Percentiles rank a stretch among this genome's conserved stretches.
Evolutionary conservation across 805 yeast species (phyloP).

Genomic region (Millerozyma miso): DNA sequence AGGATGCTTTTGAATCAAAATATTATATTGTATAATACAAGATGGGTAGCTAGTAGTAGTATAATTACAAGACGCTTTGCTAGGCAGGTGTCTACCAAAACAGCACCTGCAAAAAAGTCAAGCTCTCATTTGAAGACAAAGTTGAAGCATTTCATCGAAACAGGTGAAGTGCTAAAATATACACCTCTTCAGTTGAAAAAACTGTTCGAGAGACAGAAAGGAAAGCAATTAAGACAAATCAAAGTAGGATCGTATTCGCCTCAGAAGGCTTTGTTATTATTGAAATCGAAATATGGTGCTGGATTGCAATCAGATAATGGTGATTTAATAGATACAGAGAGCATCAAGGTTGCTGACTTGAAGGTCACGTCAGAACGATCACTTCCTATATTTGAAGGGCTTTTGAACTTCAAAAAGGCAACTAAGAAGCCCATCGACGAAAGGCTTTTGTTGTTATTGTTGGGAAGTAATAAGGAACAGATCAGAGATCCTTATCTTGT

Average conservation of each 20-base stretch:
- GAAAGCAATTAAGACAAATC: neutral
- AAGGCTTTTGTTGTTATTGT: slow-evolving; percentile 46
- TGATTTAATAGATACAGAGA: slow-evolving; percentile 17
- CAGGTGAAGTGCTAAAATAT: slow-evolving; percentile 21
- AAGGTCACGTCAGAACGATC: slow-evolving; percentile 16
- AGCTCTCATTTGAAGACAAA: slow-evolving; percentile 11
- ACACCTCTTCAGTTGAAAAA: slow-evolving; percentile 14
- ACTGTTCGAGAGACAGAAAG: slow-evolving; percentile 4
- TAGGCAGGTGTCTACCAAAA: neutral
- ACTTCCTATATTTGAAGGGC: slow-evolving; percentile 23
- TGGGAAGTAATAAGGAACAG: slow-evolving; percentile 59
- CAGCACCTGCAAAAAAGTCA: neutral
- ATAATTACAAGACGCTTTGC: neutral
- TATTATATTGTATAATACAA: neutral
- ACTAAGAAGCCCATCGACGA: slow-evolving; percentile 33
- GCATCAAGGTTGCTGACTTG: slow-evolving; percentile 21
- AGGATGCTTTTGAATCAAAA: neutral
- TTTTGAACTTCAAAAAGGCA: slow-evolving; percentile 21
- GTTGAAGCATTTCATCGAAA: slow-evolving; percentile 23
- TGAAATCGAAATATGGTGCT: slow-evolving; percentile 28
- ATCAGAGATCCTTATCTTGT: slow-evolving; percentile 55
- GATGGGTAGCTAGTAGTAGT: neutral
- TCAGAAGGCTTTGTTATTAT: slow-evolving; percentile 22
- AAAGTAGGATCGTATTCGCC: slow-evolving; percentile 4
- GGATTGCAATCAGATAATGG: slow-evolving; percentile 23